These are phyloP conservation scores for Tulasnella sp. DNA, from an alignment of 768 basidiomycete genomes.

Conservation along the genomic window DNA sequence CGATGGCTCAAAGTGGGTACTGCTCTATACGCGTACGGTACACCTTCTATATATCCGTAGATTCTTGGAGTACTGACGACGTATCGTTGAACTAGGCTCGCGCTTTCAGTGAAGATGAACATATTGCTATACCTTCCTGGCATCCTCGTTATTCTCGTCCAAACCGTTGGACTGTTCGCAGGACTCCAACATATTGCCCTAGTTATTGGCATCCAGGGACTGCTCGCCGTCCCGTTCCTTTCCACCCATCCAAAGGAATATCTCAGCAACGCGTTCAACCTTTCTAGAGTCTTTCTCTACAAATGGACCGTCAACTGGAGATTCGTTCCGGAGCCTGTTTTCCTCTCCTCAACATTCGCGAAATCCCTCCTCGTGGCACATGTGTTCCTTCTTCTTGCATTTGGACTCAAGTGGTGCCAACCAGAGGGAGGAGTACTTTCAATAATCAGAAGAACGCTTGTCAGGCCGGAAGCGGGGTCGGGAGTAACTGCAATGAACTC, in stretches of 20 bases:
- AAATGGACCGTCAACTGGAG: conserved; percentile 99
- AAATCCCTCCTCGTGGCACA: conserved; percentile 60
- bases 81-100: conserved; percentile 41
- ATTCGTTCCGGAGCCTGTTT: conserved; percentile 67
- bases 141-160: conserved; percentile 72
- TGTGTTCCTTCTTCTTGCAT: conserved; percentile 46
- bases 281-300: conserved; percentile 82
- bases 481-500: conserved; percentile 42
- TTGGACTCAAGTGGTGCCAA: conserved; percentile 73
- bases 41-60: not conserved
- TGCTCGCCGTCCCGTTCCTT: conserved; percentile 67
- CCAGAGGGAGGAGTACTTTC: conserved; percentile 56
- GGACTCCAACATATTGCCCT: conserved; percentile 32
- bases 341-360: conserved; percentile 59
- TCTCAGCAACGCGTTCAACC: conserved; percentile 69
- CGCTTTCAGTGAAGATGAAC: conserved; percentile 94
- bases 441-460: conserved; percentile 50
- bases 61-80: conserved; percentile 15
- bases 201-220: conserved; percentile 41
- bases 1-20: conserved; percentile 55
- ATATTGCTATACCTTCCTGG: conserved; percentile 85
- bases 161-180: conserved; percentile 50
- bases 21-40: conserved; percentile 62
- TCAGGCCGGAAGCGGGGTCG: conserved; percentile 45
- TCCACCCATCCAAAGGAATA: conserved; percentile 54